A percentile compares a stretch with the other conserved stretches of the same genome.
phyloP scores from a whole-genome alignment of 2,329 filamentous ascomycete species.

The Hymenoscyphus fructigenus region DNA sequence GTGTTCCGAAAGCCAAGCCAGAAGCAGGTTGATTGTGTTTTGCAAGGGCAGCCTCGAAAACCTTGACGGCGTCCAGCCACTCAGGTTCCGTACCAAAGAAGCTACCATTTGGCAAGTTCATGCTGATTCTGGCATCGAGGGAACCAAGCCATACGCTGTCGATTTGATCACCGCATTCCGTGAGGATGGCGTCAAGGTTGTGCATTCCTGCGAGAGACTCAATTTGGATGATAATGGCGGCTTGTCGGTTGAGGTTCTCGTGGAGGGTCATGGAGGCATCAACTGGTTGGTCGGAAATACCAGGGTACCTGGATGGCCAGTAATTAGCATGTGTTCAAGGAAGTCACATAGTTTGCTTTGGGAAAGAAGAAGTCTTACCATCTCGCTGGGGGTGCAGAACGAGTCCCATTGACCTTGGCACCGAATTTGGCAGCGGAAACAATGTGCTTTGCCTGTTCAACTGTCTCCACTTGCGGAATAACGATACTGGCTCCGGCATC shows the following conservation, averaged over 20 bases:
- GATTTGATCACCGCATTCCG: constrained; percentile 44
- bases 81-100: constrained; percentile 41
- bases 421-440: constrained; percentile 47
- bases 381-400: constrained; percentile 48
- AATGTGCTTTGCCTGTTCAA: constrained; percentile 46
- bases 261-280: constrained; percentile 39
- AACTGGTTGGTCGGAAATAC: constrained; percentile 40
- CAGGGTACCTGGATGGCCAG: constrained; percentile 33
- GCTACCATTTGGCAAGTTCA: constrained; percentile 41
- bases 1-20: constrained; percentile 28
- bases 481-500: constrained; percentile 50
- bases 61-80: constrained; percentile 41
- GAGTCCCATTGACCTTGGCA: constrained; percentile 39
- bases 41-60: constrained; percentile 41
- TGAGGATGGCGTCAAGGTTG: constrained; percentile 51
- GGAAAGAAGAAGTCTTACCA: constrained; percentile 16
- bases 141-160: constrained; percentile 49
- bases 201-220: constrained; percentile 44
- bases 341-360: background rate
- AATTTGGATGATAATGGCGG: constrained; percentile 50
- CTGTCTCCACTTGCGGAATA: constrained; percentile 49
- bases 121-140: constrained; percentile 45
- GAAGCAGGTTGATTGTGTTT: constrained; percentile 47
- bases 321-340: background rate
- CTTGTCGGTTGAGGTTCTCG: constrained; percentile 46